Evolutionary conservation across 2,329 filamentous ascomycete species (phyloP).

Genomic region (Huntiella savannae): DNA sequence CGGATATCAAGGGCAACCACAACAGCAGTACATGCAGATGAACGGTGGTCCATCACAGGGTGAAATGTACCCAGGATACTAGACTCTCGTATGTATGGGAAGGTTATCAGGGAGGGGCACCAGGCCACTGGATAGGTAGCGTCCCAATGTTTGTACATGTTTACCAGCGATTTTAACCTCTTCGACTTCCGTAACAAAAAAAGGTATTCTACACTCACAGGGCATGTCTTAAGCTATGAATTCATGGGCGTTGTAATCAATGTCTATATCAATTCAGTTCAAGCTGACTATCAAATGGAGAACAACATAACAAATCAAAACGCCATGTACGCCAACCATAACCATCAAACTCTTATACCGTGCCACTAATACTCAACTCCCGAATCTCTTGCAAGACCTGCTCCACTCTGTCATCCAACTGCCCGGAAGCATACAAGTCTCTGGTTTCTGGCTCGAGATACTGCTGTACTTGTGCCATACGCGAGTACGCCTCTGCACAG

Average conservation of each 20-base stretch:
- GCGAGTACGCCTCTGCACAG: conserved; percentile 89
- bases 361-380: conserved; percentile 77
- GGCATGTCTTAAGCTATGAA: neutral
- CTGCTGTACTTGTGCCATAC: conserved; percentile 98
- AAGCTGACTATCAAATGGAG: neutral
- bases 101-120: neutral
- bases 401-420: conserved; percentile 80
- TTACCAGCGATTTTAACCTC: no score
- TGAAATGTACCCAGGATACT: neutral
- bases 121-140: neutral
- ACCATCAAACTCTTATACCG: conserved; percentile 26
- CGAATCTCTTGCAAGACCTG: conserved; percentile 93
- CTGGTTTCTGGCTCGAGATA: conserved; percentile 89
- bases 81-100: neutral
- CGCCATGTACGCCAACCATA: conserved; percentile 1
- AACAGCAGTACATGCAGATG: conserved; percentile 3
- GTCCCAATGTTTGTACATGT: neutral
- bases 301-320: conserved; percentile 3
- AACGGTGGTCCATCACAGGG: neutral
- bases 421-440: conserved; percentile 87
- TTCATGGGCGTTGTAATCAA: neutral
- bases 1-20: neutral
- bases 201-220: neutral
- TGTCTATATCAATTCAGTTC: neutral
- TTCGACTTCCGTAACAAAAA: neutral